These are phyloP conservation scores for Dalbergia cochinchinensis DNA, from an alignment of 306 rosid species.

Conservation along the genomic window DNA sequence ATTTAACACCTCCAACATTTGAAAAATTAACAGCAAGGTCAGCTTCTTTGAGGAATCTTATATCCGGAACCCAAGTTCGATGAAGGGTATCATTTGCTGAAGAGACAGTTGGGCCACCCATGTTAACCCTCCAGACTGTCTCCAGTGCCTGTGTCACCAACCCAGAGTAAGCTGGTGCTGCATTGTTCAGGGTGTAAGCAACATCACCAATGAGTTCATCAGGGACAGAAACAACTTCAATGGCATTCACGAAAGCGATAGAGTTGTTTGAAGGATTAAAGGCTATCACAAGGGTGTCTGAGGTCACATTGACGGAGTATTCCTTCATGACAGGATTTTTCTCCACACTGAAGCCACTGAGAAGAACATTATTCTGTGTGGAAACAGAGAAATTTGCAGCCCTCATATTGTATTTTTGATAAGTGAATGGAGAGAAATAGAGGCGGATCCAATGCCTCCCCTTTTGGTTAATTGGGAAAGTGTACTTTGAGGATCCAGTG, in stretches of 20 bases:
- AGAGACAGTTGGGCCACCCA: conserved; percentile 82
- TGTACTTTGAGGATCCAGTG: conserved; percentile 68
- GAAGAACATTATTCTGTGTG: conserved; percentile 58
- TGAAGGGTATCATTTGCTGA: conserved; percentile 67
- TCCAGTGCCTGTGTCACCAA: conserved; percentile 63
- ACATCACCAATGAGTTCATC: conserved; percentile 63
- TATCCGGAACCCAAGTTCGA: conserved; percentile 81
- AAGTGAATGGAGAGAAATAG: conserved; percentile 73
- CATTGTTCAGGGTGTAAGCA: conserved; percentile 37
- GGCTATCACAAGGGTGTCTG: conserved; percentile 63
- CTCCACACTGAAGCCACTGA: conserved; percentile 52
- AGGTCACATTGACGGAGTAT: conserved; percentile 61
- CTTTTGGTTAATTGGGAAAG: conserved; percentile 58
- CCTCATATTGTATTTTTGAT: conserved; percentile 55
- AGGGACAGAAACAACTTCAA: conserved; percentile 84
- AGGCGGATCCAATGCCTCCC: conserved; percentile 98
- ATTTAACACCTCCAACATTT: conserved; percentile 61
- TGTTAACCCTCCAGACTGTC: conserved; percentile 87
- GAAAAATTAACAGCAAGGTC: conserved; percentile 48
- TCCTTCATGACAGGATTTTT: conserved; percentile 62
- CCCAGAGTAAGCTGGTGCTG: conserved; percentile 49
- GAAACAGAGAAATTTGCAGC: conserved; percentile 69
- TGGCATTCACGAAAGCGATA: conserved; percentile 76
- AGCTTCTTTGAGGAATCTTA: conserved; percentile 46
- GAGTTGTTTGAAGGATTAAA: conserved; percentile 65